A percentile compares a stretch with the other conserved stretches of the same genome.
These are phyloP conservation scores for Rhodotorula kratochvilovae DNA, from an alignment of 768 basidiomycete genomes.

Conservation along the genomic window DNA sequence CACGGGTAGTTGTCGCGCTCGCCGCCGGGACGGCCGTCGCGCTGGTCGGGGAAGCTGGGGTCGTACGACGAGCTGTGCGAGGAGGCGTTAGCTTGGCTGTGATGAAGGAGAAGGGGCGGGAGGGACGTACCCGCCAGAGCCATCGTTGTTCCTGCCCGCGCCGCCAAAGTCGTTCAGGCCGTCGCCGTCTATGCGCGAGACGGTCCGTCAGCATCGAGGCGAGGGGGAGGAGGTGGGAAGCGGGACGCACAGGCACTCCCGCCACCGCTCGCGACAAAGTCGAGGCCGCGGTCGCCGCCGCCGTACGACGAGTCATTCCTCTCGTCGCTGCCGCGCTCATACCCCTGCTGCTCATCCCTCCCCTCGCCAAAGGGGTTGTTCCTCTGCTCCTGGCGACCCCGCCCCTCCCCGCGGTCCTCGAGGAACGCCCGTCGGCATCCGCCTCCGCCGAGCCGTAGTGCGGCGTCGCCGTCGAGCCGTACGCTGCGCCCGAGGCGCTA, in stretches of 20 bases:
- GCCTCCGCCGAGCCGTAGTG: background rate
- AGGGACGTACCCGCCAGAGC: background rate
- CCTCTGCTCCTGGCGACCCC: no score
- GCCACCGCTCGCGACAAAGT: background rate
- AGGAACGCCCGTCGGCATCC: background rate
- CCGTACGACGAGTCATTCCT: background rate
- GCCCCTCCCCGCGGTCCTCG: background rate
- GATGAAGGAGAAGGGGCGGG: background rate
- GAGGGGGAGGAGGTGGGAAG: background rate
- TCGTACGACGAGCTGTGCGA: background rate
- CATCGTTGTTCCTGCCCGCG: background rate
- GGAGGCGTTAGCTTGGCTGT: background rate
- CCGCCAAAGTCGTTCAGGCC: conserved; percentile 14
- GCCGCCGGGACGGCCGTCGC: background rate
- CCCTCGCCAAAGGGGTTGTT: background rate
- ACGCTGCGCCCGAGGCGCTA: no score
- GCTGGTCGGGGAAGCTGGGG: background rate
- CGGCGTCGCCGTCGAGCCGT: background rate
- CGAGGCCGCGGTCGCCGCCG: background rate
- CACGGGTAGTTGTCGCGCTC: conserved; percentile 5
- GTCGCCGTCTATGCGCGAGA: background rate
- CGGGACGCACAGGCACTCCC: background rate
- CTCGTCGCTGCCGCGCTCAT: background rate
- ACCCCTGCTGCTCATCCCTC: background rate
- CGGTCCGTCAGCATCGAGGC: background rate